Evolutionary conservation across 1,284 basidiomycete genomes (phyloP).

Genomic region (Leccinum solheimii): DNA sequence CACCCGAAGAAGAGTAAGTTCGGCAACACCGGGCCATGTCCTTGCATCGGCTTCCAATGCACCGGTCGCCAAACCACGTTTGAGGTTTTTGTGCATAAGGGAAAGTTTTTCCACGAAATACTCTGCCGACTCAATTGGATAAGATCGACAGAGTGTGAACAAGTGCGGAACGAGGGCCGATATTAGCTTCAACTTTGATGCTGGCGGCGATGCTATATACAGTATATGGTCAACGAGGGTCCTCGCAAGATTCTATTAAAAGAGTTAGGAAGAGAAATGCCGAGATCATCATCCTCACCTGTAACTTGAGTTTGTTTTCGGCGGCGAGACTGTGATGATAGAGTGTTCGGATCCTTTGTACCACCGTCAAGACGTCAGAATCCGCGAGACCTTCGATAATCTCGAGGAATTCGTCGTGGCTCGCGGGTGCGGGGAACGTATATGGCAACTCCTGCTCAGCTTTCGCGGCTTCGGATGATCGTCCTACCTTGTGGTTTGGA

Average conservation of each 20-base stretch:
- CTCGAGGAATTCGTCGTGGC: slow-evolving; percentile 86
- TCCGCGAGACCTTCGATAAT: slow-evolving; percentile 74
- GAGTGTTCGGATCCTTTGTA: slow-evolving; percentile 89
- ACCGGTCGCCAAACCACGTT: slow-evolving; percentile 79
- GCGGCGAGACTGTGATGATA: slow-evolving; percentile 90
- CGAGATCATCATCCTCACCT: slow-evolving; percentile 49
- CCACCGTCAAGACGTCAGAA: slow-evolving; percentile 75
- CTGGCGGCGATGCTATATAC: slow-evolving; percentile 67
- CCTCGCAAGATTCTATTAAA: slow-evolving; percentile 62
- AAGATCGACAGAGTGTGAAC: slow-evolving; percentile 75
- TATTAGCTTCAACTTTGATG: slow-evolving; percentile 61
- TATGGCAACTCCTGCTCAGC: slow-evolving; percentile 74
- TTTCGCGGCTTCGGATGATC: slow-evolving; percentile 33
- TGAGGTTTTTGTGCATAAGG: slow-evolving; percentile 95
- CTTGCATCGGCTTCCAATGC: slow-evolving; percentile 62
- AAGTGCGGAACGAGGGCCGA: slow-evolving; percentile 82
- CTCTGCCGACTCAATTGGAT: slow-evolving; percentile 79
- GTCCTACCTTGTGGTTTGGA: slow-evolving; percentile 28
- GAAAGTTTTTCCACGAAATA: slow-evolving; percentile 83
- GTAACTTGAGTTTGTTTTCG: slow-evolving; percentile 91
- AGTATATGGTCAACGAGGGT: slow-evolving; percentile 94
- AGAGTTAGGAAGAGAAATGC: slow-evolving; percentile 4
- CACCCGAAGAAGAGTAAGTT: slow-evolving; percentile 81
- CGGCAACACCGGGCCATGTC: slow-evolving; percentile 88
- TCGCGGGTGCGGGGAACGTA: slow-evolving; percentile 87